These are phyloP conservation scores for Rhodotorula kratochvilovae DNA, from an alignment of 768 basidiomycete genomes.

Conservation along the genomic window DNA sequence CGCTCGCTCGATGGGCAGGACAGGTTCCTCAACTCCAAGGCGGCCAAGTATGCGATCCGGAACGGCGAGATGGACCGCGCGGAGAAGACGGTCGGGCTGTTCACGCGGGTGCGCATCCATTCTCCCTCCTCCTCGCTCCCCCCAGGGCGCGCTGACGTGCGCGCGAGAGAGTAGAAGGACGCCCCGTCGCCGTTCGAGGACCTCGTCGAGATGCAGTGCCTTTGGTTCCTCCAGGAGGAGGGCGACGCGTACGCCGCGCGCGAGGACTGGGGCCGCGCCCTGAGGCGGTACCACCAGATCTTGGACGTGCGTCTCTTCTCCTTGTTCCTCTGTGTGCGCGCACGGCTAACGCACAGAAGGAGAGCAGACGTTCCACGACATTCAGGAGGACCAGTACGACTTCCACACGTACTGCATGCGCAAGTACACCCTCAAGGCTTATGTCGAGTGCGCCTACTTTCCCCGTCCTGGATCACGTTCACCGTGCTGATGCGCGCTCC, in stretches of 20 bases:
- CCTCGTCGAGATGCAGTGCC: constrained; percentile 90
- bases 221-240: constrained; percentile 78
- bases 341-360: rapidly evolving
- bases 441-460: constrained; percentile 61
- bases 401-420: constrained; percentile 94
- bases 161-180: constrained; percentile 63
- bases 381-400: constrained; percentile 88
- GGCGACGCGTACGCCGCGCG: constrained; percentile 64
- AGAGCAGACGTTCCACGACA: constrained; percentile 66
- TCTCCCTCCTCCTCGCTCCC: not conserved
- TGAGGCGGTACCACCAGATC: constrained; percentile 76
- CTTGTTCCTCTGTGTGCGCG: not conserved
- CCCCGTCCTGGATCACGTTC: not conserved
- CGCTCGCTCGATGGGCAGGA: constrained; percentile 85
- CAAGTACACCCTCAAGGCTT: constrained; percentile 79
- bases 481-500: not conserved
- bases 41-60: constrained; percentile 80
- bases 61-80: constrained; percentile 77
- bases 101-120: constrained; percentile 69
- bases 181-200: constrained; percentile 67
- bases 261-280: constrained; percentile 67
- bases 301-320: constrained; percentile 57
- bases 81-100: constrained; percentile 67
- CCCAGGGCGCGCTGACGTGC: too few species aligned
- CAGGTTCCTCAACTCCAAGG: constrained; percentile 87